Base-by-base conservation (phyloP, 1,284 basidiomycete genomes). In the Chiua sp. region DNA sequence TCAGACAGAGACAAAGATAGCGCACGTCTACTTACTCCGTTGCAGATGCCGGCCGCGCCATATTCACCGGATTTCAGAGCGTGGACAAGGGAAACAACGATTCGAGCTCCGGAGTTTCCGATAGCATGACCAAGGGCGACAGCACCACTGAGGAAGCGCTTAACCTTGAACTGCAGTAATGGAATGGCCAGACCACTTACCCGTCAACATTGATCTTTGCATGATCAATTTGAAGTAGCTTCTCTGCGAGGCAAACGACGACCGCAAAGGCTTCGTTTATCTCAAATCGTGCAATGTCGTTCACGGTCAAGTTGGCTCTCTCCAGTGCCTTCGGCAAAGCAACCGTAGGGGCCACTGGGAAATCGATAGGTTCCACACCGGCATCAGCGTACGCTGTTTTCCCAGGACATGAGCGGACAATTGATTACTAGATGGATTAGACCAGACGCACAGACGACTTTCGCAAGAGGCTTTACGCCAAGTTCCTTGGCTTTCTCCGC, bases 181-280 rank as follows among this genome's bases (percentile, higher is more conserved):
- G 42, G 48, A 56, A 48, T 12, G 10, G 50, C 47, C 7, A 44
- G 28, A 58, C 55, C 47, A 63, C 87, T 39, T 74, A 94, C 87
- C 96, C 96, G 72, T 94, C 88, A 61, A 93, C 83, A 77, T 99
- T 99, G 75, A 98, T 89, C 82, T 97, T 98, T 62, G 86, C 84
- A 35, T 91, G 85, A 72, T 94, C 90, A 63, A 99, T 83, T 60
- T 83, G 85, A 61, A 98, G 84, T 48, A 94, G 85, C 79, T 97
- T 93, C 80, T 98, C 95, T 3, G 94, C 93, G 55, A 96, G 89
- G 53, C 93, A 87, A 71, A 94, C 91, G 69, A 98, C 97, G 39
- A 94, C 93, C 1, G 96, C 96, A 84, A 99, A 99, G 20, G 97
- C 98, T 78, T 97, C 98, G 78, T 99, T 99, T 77, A 99, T 88